Base-by-base conservation (phyloP, 768 basidiomycete genomes). In the Lentinula aciculospora region DNA sequence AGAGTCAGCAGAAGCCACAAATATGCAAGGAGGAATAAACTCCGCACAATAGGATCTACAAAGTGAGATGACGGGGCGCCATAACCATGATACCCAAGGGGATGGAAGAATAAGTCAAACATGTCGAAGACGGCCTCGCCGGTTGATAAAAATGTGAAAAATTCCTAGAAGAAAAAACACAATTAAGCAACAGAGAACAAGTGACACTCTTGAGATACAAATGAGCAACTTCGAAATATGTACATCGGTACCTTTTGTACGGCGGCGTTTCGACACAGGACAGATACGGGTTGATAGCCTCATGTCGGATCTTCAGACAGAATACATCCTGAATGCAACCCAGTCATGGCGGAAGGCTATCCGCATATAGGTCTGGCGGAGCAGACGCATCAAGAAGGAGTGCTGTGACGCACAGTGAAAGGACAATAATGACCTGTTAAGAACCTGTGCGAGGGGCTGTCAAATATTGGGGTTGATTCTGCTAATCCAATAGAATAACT, bases 251-350 rank as follows among this genome's bases (percentile, higher is more conserved):
- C 15, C n/a, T 53, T 27, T 34, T 15, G 6, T n/a, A 12, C 6
- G 2, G 17, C 46, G 25, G 29, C 29, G 49, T 50, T 36, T 31
- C 17, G 27, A 28, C 15, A 28, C 2, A 25, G 5, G 49, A 50
- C 27, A 39, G 39, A 53, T 40, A 15, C 12, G 34, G 51, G 36
- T 39, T 39, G 51, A 53, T 53, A 53, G 51, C 51, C 51, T 53
- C 51, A 23, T 53, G 51, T 53, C 36, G 51, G 51, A 50, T 50
- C 49, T 36, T 50, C 29, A 31, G 17, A 28, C 4, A 28, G 17
- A 17, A 42, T 17, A 6, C 15, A 42, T 42, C 40, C 32, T 6
- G 32, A 34, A 34, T 34, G n/a, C 40, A 15, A 7, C 21, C 40
- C 17, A 44, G 42, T 44, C 42, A 36, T 39, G 32, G 32, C 46